These are phyloP conservation scores for Cicer pinnatifidum DNA, from an alignment of 306 rosid species.

Conservation along the genomic window DNA sequence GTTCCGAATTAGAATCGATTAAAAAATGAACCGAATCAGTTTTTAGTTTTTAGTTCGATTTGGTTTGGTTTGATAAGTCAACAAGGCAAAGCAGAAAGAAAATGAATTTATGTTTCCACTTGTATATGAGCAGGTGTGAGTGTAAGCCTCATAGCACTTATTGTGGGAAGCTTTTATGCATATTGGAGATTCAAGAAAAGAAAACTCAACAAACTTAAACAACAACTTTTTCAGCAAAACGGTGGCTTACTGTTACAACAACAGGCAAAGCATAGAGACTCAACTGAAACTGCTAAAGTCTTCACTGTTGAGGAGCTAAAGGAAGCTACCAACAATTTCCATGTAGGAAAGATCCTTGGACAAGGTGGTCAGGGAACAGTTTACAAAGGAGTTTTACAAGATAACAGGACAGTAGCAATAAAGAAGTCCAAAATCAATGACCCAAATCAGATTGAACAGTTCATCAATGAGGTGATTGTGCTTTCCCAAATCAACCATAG, in stretches of 20 bases:
- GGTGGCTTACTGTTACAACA: slow-evolving; percentile 56
- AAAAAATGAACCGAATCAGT: too few species aligned
- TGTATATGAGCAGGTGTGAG: slow-evolving; percentile 36
- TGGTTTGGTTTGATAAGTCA: too few species aligned
- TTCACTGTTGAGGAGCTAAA: slow-evolving; percentile 45
- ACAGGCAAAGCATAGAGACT: neutral
- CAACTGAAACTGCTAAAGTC: slow-evolving; percentile 29
- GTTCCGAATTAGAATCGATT: too few species aligned
- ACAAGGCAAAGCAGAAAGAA: too few species aligned
- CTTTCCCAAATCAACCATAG: slow-evolving; percentile 58
- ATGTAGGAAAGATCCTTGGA: slow-evolving; percentile 47
- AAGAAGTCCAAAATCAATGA: slow-evolving; percentile 55
- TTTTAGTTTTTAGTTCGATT: too few species aligned
- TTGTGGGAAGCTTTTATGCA: slow-evolving; percentile 38
- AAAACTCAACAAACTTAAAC: slow-evolving; percentile 42
- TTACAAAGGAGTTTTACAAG: slow-evolving; percentile 49
- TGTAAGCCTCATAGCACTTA: slow-evolving; percentile 19
- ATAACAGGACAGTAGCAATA: slow-evolving; percentile 47
- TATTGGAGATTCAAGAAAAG: slow-evolving; percentile 44
- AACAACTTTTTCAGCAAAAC: slow-evolving; percentile 48
- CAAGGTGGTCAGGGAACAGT: slow-evolving; percentile 56
- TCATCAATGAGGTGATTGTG: slow-evolving; percentile 57
- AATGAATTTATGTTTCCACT: neutral
- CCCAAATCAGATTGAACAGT: slow-evolving; percentile 49
- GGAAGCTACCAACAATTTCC: slow-evolving; percentile 53